Evolutionary conservation across 2,329 filamentous ascomycete species (phyloP).

Genomic region (Beauveria brongniartii): DNA sequence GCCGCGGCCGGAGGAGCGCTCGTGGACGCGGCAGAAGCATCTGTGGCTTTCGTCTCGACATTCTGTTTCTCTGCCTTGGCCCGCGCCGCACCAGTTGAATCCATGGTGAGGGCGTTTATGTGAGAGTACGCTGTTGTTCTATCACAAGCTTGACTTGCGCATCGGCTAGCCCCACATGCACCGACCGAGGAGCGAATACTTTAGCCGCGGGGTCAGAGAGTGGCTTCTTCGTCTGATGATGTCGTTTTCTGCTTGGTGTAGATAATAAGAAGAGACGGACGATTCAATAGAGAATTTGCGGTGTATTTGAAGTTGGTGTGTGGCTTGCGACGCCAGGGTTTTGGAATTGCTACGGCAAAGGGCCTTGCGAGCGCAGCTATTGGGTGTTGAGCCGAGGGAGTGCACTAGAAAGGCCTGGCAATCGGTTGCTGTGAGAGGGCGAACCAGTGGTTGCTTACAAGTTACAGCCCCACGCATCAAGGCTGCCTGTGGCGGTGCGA

Average conservation of each 20-base stretch:
- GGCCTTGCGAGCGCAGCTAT: background rate
- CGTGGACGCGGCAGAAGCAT: constrained; percentile 9
- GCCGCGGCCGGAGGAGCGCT: constrained; percentile 14
- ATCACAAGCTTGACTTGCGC: constrained; percentile 7
- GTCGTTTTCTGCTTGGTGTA: background rate
- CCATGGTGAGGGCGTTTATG: constrained; percentile 15
- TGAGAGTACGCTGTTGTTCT: background rate
- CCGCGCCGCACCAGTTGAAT: constrained; percentile 13
- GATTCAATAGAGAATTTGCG: background rate
- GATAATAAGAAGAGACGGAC: background rate
- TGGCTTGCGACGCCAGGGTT: background rate
- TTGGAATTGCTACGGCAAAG: background rate
- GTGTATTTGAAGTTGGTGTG: background rate
- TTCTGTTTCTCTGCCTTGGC: constrained; percentile 18
- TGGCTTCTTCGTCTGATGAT: background rate
- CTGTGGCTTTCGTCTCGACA: constrained; percentile 16
- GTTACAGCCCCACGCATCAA: background rate
- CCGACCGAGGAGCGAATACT: background rate
- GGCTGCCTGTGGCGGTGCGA: constrained; percentile 2
- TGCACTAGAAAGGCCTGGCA: constrained; percentile 6
- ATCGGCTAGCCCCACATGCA: background rate
- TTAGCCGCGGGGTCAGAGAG: background rate
- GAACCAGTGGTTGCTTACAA: background rate
- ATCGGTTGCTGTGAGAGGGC: background rate
- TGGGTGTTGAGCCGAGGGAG: constrained; percentile 9